Percentiles rank a stretch among this genome's conserved stretches.
Conservation (phyloP, 2,329 filamentous ascomycete genomes). For the Xylariaceae sp. region DNA sequence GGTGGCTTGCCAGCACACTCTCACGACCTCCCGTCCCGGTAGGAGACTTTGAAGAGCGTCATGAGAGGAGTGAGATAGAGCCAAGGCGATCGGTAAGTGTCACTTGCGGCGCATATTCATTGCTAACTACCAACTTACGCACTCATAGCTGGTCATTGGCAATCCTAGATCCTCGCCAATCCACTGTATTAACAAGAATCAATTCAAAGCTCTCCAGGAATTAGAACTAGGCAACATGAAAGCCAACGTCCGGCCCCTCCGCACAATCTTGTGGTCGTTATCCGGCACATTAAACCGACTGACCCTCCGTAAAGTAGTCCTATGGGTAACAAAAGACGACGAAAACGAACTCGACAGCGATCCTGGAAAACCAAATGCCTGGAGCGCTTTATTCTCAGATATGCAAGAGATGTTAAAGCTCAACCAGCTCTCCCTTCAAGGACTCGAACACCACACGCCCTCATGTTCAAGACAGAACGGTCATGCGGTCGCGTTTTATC, state of each 20-base stretch:
- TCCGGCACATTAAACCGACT: slow-evolving; percentile 18
- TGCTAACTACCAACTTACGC: neutral
- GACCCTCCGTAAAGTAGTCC: slow-evolving; percentile 14
- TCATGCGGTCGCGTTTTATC: slow-evolving; percentile 22
- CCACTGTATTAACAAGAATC: slow-evolving; percentile 3
- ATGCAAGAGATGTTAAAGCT: slow-evolving; percentile 14
- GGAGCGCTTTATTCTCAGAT: slow-evolving; percentile 19
- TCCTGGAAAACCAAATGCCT: slow-evolving; percentile 19
- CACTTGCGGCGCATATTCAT: neutral
- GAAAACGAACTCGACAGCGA: slow-evolving; percentile 21
- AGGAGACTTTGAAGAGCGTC: neutral
- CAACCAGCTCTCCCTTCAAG: slow-evolving; percentile 14
- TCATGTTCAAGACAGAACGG: slow-evolving; percentile 16
- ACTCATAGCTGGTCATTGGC: neutral
- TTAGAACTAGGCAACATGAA: slow-evolving; percentile 24
- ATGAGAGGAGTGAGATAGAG: neutral
- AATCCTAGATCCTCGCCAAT: neutral
- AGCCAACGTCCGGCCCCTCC: slow-evolving; percentile 10
- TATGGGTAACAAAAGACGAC: slow-evolving; percentile 14
- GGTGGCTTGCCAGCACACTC: slow-evolving; percentile 18
- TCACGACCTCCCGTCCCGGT: neutral
- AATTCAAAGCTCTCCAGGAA: slow-evolving; percentile 14
- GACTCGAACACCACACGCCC: slow-evolving; percentile 18
- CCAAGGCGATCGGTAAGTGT: neutral
- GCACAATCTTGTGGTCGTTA: slow-evolving; percentile 14